Base-by-base conservation (phyloP, 805 yeast species). In the Priceomyces castillae region DNA sequence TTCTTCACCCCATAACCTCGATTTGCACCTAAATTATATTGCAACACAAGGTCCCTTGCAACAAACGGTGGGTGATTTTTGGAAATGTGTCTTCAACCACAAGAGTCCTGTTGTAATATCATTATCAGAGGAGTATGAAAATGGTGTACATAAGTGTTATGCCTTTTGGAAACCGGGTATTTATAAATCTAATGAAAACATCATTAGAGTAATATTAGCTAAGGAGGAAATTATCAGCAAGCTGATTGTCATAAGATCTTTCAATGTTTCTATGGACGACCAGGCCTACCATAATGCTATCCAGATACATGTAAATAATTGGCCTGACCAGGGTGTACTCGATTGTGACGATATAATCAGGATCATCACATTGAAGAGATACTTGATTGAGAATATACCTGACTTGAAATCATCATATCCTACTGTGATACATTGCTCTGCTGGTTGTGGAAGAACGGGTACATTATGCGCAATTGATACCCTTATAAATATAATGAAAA, bases 391-490 rank as follows among this genome's bases (percentile, higher is more conserved):
- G 11, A 10, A 38, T 44, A 10, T 39, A 36, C 11, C 31, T 37
- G 30, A 26, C 15, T 5, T 39, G 23, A 6, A 38, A 37, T 11
- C 26, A 3, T 25, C 37, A 15, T 52, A 74, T 0, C 92, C 94
- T 16, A 74, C 82, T 4, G 59, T 89, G 37, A 86, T 86, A 19
- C 98, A 92, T 64, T 92, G 99, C 58, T 88, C 96, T 5, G 98
- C 98, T 1, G 99, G 99, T 0, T 90, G 96, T 58, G 99, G 99
- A 15, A 72, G 99, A 45, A 89, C 98, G 0, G 99, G 99, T 2
- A 86, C 96, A 1, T 65, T 68, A 35, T 62, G 67, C 36, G 58
- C 71, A 12, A 51, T 67, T 19, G 75, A 71, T 51, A 57, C 71
- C 11, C 49, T 70, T 22, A 52, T 61, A 31, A 58, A 53, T 34